A percentile compares a stretch with the other conserved stretches of the same genome.
phyloP scores from a whole-genome alignment of 306 rosid species.

The Lathyrus oleraceus region DNA sequence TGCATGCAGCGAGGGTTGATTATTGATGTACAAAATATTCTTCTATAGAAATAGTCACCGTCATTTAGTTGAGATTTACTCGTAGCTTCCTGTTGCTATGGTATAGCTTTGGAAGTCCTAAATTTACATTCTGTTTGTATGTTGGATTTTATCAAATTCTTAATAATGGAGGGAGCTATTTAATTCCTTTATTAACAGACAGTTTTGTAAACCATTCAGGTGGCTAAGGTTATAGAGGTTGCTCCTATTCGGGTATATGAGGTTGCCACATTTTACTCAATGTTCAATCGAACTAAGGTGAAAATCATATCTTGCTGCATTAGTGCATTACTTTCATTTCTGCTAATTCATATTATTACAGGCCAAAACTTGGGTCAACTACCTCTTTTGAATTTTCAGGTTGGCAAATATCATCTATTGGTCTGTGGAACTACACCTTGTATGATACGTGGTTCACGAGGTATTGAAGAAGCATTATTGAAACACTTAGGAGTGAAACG shows the following conservation, averaged over 20 bases:
- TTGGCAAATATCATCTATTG: constrained; percentile 89
- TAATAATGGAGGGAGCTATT: constrained; percentile 18
- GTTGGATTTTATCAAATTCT: constrained; percentile 7
- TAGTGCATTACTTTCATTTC: constrained; percentile 5
- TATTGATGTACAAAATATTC: not conserved
- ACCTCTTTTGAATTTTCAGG: constrained; percentile 58
- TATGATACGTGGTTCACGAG: constrained; percentile 98
- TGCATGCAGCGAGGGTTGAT: constrained; percentile 9
- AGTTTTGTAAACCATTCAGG: constrained; percentile 62
- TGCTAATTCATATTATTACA: constrained; percentile 9
- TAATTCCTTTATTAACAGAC: constrained; percentile 18
- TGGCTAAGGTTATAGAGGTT: constrained; percentile 85
- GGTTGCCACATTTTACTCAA: constrained; percentile 97
- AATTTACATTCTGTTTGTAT: constrained; percentile 13
- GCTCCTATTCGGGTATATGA: constrained; percentile 94
- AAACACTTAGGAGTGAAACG: constrained; percentile 94
- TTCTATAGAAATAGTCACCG: constrained; percentile 5
- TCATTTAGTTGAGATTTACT: constrained; percentile 18
- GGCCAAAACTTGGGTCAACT: constrained; percentile 35
- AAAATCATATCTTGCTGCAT: constrained; percentile 23
- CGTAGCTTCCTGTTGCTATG: constrained; percentile 1
- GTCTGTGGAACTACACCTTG: constrained; percentile 99
- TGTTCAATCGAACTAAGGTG: constrained; percentile 95
- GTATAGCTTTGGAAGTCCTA: not conserved
- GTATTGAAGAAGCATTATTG: constrained; percentile 81